Evolutionary conservation across 2,329 filamentous ascomycete genomes (phyloP).

Genomic region (Albifimbria verrucaria): DNA sequence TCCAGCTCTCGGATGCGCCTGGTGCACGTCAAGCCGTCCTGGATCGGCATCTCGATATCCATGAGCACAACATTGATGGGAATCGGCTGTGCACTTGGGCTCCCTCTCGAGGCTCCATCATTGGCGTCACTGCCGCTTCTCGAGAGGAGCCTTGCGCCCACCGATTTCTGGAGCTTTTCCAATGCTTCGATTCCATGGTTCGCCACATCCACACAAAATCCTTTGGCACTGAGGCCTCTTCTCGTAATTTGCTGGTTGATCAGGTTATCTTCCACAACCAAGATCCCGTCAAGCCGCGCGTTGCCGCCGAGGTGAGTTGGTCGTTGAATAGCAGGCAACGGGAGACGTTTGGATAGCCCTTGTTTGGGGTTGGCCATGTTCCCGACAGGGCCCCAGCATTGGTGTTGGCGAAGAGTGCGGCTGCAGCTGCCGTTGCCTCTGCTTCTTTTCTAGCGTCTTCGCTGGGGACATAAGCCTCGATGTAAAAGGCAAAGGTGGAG

Average conservation of each 20-base stretch:
- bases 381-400: slow-evolving; percentile 9
- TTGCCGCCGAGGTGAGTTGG: slow-evolving; percentile 17
- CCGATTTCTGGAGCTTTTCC: slow-evolving; percentile 35
- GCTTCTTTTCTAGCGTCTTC: slow-evolving; percentile 37
- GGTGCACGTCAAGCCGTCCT: slow-evolving; percentile 67
- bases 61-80: slow-evolving; percentile 63
- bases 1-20: slow-evolving; percentile 62
- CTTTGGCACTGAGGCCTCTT: slow-evolving; percentile 46
- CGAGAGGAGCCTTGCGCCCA: slow-evolving; percentile 5
- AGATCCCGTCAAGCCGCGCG: slow-evolving; percentile 36
- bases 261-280: slow-evolving; percentile 60
- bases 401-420: slow-evolving; percentile 24
- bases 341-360: background rate
- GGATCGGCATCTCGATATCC: slow-evolving; percentile 75
- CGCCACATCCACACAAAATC: slow-evolving; percentile 50
- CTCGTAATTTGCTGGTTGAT: slow-evolving; percentile 57
- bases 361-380: background rate
- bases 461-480: slow-evolving; percentile 52
- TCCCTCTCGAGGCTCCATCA: slow-evolving; percentile 5
- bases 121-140: background rate
- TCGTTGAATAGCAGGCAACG: background rate
- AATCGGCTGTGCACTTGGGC: slow-evolving; percentile 15
- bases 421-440: slow-evolving; percentile 30
- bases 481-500: slow-evolving; percentile 73
- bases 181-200: slow-evolving; percentile 57